Evolutionary conservation across 2,329 filamentous ascomycete genomes (phyloP).

Genomic region (Capronia coronata): DNA sequence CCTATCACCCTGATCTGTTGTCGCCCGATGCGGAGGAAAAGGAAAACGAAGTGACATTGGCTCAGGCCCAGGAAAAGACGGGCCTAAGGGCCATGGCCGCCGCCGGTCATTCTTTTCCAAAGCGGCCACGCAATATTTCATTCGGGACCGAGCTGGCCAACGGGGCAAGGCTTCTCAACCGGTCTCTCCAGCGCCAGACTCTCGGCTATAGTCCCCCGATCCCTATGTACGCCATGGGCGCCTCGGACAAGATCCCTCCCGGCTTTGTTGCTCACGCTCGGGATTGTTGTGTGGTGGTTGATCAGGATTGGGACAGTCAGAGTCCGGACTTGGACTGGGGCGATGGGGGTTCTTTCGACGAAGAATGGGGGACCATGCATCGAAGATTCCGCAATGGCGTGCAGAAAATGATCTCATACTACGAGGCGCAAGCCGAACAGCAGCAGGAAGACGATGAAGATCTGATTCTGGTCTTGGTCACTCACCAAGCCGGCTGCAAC

Average conservation of each 20-base stretch:
- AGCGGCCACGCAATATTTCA: conserved; percentile 24
- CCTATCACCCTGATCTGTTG: conserved; percentile 22
- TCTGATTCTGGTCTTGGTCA: conserved; percentile 77
- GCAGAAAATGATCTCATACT: conserved; percentile 76
- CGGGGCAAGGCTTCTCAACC: conserved; percentile 16
- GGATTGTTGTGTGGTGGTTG: conserved; percentile 77
- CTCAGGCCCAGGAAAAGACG: conserved; percentile 28
- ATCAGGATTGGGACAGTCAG: conserved; percentile 95
- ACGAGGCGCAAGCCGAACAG: conserved; percentile 48
- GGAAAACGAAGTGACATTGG: conserved; percentile 32
- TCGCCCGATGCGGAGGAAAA: conserved; percentile 30
- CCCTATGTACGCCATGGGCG: conserved; percentile 76
- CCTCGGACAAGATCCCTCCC: conserved; percentile 71
- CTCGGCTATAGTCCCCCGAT: conserved; percentile 65
- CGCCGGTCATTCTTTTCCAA: conserved; percentile 25
- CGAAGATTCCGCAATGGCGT: conserved; percentile 75
- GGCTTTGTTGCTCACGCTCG: conserved; percentile 88
- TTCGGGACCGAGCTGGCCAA: conserved; percentile 24
- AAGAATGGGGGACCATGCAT: conserved; percentile 97
- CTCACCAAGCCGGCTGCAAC: conserved; percentile 93
- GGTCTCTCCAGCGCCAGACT: conserved; percentile 13
- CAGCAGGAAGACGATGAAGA: conserved; percentile 53
- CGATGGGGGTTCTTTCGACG: conserved; percentile 76
- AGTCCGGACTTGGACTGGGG: conserved; percentile 72
- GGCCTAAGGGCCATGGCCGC: conserved; percentile 27